A percentile compares a stretch with the other conserved stretches of the same genome.
Conservation (phyloP, 768 basidiomycete genomes). For the Coprinopsis cinerea region DNA sequence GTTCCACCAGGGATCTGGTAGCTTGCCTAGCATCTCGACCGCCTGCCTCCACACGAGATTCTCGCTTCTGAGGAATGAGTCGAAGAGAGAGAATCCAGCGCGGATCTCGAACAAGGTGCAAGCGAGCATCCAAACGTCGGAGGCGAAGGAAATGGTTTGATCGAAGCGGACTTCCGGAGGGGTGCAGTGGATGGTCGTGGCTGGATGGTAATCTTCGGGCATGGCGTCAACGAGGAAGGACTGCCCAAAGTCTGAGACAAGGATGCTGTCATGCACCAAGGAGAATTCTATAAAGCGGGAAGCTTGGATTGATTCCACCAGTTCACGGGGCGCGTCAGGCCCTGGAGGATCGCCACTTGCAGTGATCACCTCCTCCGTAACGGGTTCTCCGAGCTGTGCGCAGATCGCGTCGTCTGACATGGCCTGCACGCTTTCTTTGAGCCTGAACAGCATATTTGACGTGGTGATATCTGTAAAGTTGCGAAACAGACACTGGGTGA, state of each 20-base stretch:
- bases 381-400: constrained; percentile 24
- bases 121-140: constrained; percentile 37
- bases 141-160: constrained; percentile 15
- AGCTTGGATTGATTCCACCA: constrained; percentile 25
- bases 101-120: constrained; percentile 39
- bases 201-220: constrained; percentile 25
- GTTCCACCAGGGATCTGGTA: constrained; percentile 39
- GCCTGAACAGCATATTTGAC: constrained; percentile 31
- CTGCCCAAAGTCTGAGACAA: constrained; percentile 33
- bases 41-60: constrained; percentile 26
- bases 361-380: constrained; percentile 24
- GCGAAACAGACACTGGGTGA: background rate
- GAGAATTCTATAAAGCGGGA: constrained; percentile 11
- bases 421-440: constrained; percentile 17
- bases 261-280: constrained; percentile 26
- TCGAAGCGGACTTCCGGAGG: constrained; percentile 35
- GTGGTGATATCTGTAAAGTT: constrained; percentile 29
- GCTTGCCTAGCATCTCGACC: constrained; percentile 30
- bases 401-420: constrained; percentile 33
- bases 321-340: constrained; percentile 23
- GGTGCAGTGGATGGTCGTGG: constrained; percentile 25
- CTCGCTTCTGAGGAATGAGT: constrained; percentile 27
- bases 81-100: constrained; percentile 35
- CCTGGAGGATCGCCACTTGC: constrained; percentile 17
- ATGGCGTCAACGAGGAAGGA: constrained; percentile 22